Evolutionary conservation across 2,329 filamentous ascomycete genomes (phyloP).

Genomic region (Hymenoscyphus albidus): DNA sequence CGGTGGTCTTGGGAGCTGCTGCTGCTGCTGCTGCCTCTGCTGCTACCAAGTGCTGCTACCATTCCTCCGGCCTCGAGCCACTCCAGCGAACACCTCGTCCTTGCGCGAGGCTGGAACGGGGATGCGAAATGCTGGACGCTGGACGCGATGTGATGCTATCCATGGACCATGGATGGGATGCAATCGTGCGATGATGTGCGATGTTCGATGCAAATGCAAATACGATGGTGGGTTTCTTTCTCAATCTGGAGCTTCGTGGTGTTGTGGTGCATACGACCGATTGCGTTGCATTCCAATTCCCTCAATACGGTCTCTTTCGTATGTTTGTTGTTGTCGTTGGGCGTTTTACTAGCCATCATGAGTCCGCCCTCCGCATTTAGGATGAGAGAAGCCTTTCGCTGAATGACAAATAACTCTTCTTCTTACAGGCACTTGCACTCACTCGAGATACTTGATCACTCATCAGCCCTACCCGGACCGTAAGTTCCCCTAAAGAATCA

Average conservation of each 20-base stretch:
- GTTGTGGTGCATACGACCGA: constrained; percentile 7
- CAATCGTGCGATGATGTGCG: not conserved
- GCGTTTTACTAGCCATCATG: not conserved
- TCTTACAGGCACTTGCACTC: not conserved
- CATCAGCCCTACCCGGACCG: not conserved
- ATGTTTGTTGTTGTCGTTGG: not conserved
- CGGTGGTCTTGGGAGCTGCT: not conserved
- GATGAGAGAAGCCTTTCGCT: not conserved
- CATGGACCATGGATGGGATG: not conserved
- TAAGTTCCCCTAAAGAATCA: not conserved
- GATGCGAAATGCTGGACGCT: not conserved
- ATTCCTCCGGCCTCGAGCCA: not conserved
- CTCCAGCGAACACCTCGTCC: not conserved
- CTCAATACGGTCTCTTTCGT: not conserved
- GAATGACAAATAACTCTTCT: not conserved
- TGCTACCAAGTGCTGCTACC: not conserved
- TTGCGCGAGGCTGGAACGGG: constrained; percentile 1
- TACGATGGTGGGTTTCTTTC: not conserved
- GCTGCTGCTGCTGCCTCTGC: not conserved
- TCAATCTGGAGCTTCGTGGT: not conserved
- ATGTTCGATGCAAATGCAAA: not conserved
- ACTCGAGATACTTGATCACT: not conserved
- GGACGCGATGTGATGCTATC: no score
- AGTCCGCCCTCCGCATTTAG: not conserved
- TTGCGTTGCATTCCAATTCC: not conserved